A percentile compares a stretch with the other conserved stretches of the same genome.
These are phyloP conservation scores for Fraxinus nigra DNA, from an alignment of 305 asterid genomes.

Conservation along the genomic window DNA sequence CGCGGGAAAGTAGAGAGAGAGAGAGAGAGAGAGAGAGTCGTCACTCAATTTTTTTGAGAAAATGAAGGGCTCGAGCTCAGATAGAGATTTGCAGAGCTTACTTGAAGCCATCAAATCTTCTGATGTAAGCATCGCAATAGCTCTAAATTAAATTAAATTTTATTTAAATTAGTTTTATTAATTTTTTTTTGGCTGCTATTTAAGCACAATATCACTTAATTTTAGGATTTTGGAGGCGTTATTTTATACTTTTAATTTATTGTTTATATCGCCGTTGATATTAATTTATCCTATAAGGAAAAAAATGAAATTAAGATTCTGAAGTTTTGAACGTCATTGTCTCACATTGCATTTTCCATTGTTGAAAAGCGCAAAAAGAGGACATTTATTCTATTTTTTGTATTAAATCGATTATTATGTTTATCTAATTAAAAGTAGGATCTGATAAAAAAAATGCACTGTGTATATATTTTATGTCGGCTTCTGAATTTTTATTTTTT, in stretches of 20 bases:
- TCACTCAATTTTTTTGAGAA: not conserved
- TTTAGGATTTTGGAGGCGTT: constrained; percentile 4
- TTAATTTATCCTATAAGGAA: not conserved
- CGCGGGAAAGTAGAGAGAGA: constrained; percentile 42
- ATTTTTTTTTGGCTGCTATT: not conserved
- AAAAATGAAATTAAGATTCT: not conserved
- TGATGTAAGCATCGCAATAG: constrained; percentile 45
- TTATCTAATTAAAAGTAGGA: not conserved
- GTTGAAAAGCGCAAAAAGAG: not conserved
- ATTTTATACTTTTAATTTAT: not conserved
- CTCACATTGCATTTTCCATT: not conserved
- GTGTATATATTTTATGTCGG: not conserved
- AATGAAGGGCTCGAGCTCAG: constrained; percentile 44
- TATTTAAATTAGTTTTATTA: not conserved
- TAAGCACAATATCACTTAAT: constrained; percentile 8
- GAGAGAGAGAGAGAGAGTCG: constrained; percentile 3
- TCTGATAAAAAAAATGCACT: not conserved
- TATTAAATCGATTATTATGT: not conserved
- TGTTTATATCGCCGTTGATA: not conserved
- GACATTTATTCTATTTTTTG: not conserved
- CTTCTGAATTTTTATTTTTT: not conserved
- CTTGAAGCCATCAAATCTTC: constrained; percentile 65
- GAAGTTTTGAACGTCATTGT: not conserved
- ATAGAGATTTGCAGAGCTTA: constrained; percentile 40
- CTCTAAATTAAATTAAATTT: constrained; percentile 7